A percentile compares a stretch with the other conserved stretches of the same genome.
Evolutionary conservation across 2,329 filamentous ascomycete genomes (phyloP).

Genomic region (Exophiala sp.): DNA sequence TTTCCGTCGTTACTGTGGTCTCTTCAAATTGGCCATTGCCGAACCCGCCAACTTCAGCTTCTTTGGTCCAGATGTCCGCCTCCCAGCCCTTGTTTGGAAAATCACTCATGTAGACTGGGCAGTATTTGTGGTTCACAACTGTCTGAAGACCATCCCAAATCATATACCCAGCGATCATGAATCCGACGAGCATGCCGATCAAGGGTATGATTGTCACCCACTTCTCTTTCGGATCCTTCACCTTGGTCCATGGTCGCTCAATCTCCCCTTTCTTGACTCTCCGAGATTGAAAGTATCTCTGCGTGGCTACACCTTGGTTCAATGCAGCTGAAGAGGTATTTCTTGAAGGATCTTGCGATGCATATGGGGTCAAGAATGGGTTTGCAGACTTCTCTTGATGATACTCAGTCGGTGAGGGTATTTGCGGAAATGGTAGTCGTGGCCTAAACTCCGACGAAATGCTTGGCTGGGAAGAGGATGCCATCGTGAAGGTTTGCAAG

Average conservation of each 20-base stretch:
- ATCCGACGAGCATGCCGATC: slow-evolving; percentile 65
- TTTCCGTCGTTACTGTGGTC: slow-evolving; percentile 69
- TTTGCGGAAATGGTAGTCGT: no score
- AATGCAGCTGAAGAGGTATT: slow-evolving; percentile 21
- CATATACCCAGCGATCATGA: slow-evolving; percentile 66
- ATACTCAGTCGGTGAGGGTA: not conserved
- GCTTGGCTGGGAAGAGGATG: no score
- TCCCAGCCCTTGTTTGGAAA: slow-evolving; percentile 60
- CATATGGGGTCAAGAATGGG: slow-evolving; percentile 26
- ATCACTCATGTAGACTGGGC: slow-evolving; percentile 62
- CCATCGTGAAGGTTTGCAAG: no score
- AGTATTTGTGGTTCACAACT: slow-evolving; percentile 73
- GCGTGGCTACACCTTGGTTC: slow-evolving; percentile 6
- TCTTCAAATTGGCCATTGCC: slow-evolving; percentile 77
- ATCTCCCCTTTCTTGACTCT: slow-evolving; percentile 68
- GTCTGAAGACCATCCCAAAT: slow-evolving; percentile 71
- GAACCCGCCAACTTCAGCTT: slow-evolving; percentile 53
- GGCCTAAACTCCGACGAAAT: not conserved
- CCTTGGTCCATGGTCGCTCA: slow-evolving; percentile 69
- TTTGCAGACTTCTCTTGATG: slow-evolving; percentile 13
- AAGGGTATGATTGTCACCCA: slow-evolving; percentile 80
- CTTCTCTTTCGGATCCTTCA: slow-evolving; percentile 73
- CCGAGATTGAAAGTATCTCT: slow-evolving; percentile 62
- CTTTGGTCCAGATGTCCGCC: slow-evolving; percentile 61
- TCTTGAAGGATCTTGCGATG: slow-evolving; percentile 20